These are phyloP conservation scores for Besnoitia besnoiti DNA, from an alignment of 169 alveolate species.

Conservation along the genomic window DNA sequence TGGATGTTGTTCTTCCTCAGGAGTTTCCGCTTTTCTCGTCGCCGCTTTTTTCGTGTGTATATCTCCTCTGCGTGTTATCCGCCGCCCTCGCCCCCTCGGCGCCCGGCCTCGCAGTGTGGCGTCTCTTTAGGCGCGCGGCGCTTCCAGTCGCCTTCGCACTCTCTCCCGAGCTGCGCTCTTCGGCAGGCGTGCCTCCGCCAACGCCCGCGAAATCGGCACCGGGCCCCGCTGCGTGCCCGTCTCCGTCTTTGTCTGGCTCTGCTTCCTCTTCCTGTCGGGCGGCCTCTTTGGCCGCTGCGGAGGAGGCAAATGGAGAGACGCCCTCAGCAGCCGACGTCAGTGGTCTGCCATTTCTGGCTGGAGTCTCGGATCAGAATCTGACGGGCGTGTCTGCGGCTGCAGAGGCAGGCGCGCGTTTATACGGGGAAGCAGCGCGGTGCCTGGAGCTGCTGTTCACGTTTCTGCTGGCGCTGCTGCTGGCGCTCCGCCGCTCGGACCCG, in stretches of 20 bases:
- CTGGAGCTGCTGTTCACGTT: not conserved
- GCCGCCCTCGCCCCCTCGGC: not conserved
- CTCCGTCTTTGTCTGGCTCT: too few species aligned
- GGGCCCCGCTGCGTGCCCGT: too few species aligned
- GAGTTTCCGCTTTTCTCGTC: not conserved
- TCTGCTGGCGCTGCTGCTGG: not conserved
- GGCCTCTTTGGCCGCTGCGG: too few species aligned
- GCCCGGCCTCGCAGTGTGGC: not conserved
- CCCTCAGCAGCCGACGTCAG: not conserved
- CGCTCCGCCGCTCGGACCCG: not conserved
- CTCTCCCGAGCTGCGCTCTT: not conserved
- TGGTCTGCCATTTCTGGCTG: not conserved
- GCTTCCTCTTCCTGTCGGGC: too few species aligned
- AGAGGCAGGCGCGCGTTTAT: not conserved
- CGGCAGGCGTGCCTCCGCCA: not conserved
- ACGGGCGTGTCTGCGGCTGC: constrained; percentile 3
- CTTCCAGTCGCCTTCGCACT: not conserved
- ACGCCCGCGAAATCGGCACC: too few species aligned
- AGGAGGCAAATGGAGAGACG: not conserved
- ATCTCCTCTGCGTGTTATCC: not conserved
- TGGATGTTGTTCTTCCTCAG: not conserved
- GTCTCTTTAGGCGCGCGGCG: not conserved
- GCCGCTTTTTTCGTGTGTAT: not conserved
- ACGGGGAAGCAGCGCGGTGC: constrained; percentile 1
- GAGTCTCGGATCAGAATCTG: not conserved